Base-by-base conservation (phyloP, 129 eudicot genomes). In the Dittrichia graveolens region DNA sequence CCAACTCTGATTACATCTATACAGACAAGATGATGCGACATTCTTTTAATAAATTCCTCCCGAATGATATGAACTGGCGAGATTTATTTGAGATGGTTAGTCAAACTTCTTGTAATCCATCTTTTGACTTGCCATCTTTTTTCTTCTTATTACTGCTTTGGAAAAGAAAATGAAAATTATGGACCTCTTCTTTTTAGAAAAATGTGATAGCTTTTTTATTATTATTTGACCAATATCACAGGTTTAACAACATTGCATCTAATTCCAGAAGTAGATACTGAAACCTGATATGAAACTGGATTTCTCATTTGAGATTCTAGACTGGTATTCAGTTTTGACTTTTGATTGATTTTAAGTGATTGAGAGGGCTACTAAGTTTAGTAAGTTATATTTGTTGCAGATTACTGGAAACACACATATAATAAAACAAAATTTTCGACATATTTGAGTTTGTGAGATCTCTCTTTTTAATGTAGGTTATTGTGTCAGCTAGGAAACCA, bases 11-110 rank as follows among this genome's bases (percentile, higher is more conserved):
- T 84, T 86, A 85, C 75, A 90, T 79, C 62, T 93, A 93, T 75
- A 89, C 98, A 18, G 96, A 93, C 81, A 93, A 93, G 75, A 93
- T 93, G 98, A 93, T 93, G 98, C 89, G 77, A 60, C 95, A 93
- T 80, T 93, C 98, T 53, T 93, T 93, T 70, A 93, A 90, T 81
- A 85, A 83, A 79, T 93, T 76, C 77, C 96, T 93, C 72, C 98
- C 98, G 37, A 93, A 93, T 79, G 95, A 90, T 68, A 89, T 93
- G 95, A 82, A 79, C 68, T 93, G 96, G 98, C 84, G 95, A 80
- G 96, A 93, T 80, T 83, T 93, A 11, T 93, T 93, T 79, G 98
- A 93, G 73, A 90, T 93, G 90, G 98, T 93, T 73, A 53, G 96
- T 85, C 64, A 50, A 48, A 8, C 49, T 68, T 39, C 18, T 4